Evolutionary conservation across 176 grass and related monocot genomes (phyloP).

Genomic region (Rhynchospora tenuis): DNA sequence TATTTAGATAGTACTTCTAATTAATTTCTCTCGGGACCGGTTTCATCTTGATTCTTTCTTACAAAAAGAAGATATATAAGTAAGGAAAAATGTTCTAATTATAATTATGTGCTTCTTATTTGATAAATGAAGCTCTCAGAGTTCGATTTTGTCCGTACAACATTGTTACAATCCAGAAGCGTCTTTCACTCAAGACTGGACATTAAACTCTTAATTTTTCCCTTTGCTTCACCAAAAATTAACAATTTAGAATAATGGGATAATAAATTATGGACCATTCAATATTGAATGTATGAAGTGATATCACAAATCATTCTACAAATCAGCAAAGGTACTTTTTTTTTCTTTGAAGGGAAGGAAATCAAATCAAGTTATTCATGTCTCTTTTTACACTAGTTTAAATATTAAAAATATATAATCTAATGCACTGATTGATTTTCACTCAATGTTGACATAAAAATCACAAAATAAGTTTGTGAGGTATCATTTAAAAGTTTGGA

Average conservation of each 20-base stretch:
- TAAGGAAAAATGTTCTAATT: neutral
- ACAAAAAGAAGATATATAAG: neutral
- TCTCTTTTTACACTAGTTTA: neutral
- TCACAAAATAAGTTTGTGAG: neutral
- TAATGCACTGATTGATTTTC: neutral
- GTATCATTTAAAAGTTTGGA: neutral
- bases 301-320: neutral
- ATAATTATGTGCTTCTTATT: neutral
- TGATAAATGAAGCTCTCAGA: neutral
- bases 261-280: neutral
- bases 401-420: neutral
- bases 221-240: no score
- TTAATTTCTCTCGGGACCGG: neutral
- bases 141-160: neutral
- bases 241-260: neutral
- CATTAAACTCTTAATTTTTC: no score
- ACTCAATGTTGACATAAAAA: neutral
- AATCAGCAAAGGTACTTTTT: neutral
- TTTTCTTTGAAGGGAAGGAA: neutral
- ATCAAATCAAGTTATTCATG: neutral
- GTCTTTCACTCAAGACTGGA: neutral
- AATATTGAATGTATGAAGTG: neutral
- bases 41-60: no score
- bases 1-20: neutral
- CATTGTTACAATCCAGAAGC: neutral